These are phyloP conservation scores for Fusarium chlamydosporum DNA, from an alignment of 2,329 filamentous ascomycete genomes.

Conservation along the genomic window DNA sequence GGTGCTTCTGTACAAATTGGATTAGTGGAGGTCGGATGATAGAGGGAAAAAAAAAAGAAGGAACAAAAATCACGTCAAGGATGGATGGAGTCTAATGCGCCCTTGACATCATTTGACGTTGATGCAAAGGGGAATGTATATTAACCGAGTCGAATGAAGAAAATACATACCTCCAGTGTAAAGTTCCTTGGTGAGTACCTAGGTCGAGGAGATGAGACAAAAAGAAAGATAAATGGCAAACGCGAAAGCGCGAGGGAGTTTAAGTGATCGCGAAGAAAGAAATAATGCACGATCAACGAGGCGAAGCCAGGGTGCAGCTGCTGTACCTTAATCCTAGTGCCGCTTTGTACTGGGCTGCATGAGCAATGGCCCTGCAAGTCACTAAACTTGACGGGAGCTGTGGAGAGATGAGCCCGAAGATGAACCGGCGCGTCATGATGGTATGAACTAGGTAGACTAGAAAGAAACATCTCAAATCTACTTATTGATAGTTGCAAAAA, in stretches of 20 bases:
- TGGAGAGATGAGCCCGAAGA: constrained; percentile 38
- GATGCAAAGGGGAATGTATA: constrained; percentile 13
- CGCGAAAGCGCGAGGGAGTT: constrained; percentile 9
- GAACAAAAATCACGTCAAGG: constrained; percentile 6
- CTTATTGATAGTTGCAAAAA: background rate
- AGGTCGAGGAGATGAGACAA: background rate
- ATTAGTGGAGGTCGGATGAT: constrained; percentile 29
- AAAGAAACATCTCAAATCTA: background rate
- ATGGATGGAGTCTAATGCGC: constrained; percentile 10
- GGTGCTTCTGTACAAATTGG: constrained; percentile 15
- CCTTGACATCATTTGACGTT: constrained; percentile 34
- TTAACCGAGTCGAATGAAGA: background rate
- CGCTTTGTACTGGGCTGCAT: constrained; percentile 25
- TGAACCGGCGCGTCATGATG: constrained; percentile 28
- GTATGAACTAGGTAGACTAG: constrained; percentile 6
- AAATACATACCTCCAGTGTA: constrained; percentile 23
- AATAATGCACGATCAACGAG: constrained; percentile 35
- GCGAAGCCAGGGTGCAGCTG: constrained; percentile 27
- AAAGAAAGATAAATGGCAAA: background rate
- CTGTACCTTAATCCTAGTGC: constrained; percentile 7
- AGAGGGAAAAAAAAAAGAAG: constrained; percentile 7
- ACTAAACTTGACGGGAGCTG: constrained; percentile 4
- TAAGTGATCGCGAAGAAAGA: constrained; percentile 22
- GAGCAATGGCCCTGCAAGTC: constrained; percentile 23
- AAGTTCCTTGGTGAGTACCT: constrained; percentile 4